Evolutionary conservation across 768 basidiomycete genomes (phyloP).

Genomic region (Postia placenta): DNA sequence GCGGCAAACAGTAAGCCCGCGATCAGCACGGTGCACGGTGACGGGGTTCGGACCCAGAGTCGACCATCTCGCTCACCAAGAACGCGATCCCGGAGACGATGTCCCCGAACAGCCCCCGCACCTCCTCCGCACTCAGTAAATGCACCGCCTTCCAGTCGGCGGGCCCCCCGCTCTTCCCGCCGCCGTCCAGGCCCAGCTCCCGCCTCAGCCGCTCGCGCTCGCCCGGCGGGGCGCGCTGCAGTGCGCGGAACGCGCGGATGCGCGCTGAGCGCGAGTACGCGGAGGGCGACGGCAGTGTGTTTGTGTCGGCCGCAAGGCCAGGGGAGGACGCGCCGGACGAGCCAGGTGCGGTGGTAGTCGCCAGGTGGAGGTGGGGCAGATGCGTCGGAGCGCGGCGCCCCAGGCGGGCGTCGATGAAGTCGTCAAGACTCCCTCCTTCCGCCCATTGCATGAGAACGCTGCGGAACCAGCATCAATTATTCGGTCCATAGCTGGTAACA

Average conservation of each 20-base stretch:
- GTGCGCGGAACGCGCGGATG: slow-evolving; percentile 69
- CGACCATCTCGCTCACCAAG: slow-evolving; percentile 46
- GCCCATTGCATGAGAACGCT: slow-evolving; percentile 90
- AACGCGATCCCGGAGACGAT: slow-evolving; percentile 85
- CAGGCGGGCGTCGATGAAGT: slow-evolving; percentile 76
- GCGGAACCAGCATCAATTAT: neutral
- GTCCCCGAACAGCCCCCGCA: slow-evolving; percentile 74
- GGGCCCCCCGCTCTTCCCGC: slow-evolving; percentile 14
- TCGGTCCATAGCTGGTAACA: neutral
- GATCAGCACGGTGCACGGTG: neutral
- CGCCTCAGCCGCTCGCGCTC: slow-evolving; percentile 57
- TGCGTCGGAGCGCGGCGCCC: slow-evolving; percentile 43
- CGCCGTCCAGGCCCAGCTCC: slow-evolving; percentile 35
- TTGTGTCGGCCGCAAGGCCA: slow-evolving; percentile 26
- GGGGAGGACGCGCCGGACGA: slow-evolving; percentile 15
- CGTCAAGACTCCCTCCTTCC: slow-evolving; percentile 82
- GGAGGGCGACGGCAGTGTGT: slow-evolving; percentile 22
- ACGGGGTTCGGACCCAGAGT: too few relatives aligned
- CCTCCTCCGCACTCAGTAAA: slow-evolving; percentile 79
- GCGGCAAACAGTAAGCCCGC: too few relatives aligned
- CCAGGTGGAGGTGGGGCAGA: slow-evolving; percentile 32
- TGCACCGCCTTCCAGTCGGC: slow-evolving; percentile 70
- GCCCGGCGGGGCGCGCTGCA: slow-evolving; percentile 56
- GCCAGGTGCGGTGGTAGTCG: slow-evolving; percentile 12
- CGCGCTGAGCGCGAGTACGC: slow-evolving; percentile 52